phyloP scores from a whole-genome alignment of 176 grass and related monocot genomes.

The Eleusine indica region DNA sequence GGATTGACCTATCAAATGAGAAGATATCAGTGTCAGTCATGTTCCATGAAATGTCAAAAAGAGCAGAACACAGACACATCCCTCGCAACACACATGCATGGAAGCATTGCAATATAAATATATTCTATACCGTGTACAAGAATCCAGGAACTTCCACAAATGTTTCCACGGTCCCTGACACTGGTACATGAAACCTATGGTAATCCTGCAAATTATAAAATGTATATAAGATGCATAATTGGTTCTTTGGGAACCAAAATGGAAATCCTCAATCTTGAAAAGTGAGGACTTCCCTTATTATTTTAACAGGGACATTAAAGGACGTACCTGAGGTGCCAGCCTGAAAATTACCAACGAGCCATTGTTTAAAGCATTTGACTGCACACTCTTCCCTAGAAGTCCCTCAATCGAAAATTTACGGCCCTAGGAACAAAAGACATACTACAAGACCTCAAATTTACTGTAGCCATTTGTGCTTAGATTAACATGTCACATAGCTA shows the following conservation, averaged over 20 bases:
- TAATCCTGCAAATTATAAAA: slow-evolving; percentile 70
- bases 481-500: background rate
- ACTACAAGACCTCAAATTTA: slow-evolving; percentile 34
- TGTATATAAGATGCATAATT: slow-evolving; percentile 20
- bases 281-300: slow-evolving; percentile 5
- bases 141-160: slow-evolving; percentile 90
- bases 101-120: slow-evolving; percentile 16
- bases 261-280: background rate
- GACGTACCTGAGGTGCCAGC: slow-evolving; percentile 86
- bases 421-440: slow-evolving; percentile 55
- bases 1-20: slow-evolving; percentile 85
- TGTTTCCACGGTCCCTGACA: slow-evolving; percentile 91
- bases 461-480: slow-evolving; percentile 17
- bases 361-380: slow-evolving; percentile 54
- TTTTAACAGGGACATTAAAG: slow-evolving; percentile 25
- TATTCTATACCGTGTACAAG: slow-evolving; percentile 79
- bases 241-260: background rate
- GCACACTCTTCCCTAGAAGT: slow-evolving; percentile 61
- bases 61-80: slow-evolving; percentile 14
- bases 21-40: slow-evolving; percentile 11
- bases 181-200: slow-evolving; percentile 96
- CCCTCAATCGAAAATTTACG: slow-evolving; percentile 97
- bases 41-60: slow-evolving; percentile 36
- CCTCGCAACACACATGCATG: slow-evolving; percentile 5
- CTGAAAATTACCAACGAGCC: slow-evolving; percentile 95